phyloP scores from a whole-genome alignment of 495 filamentous ascomycete genomes.

The Massariosphaeria phaeospora region DNA sequence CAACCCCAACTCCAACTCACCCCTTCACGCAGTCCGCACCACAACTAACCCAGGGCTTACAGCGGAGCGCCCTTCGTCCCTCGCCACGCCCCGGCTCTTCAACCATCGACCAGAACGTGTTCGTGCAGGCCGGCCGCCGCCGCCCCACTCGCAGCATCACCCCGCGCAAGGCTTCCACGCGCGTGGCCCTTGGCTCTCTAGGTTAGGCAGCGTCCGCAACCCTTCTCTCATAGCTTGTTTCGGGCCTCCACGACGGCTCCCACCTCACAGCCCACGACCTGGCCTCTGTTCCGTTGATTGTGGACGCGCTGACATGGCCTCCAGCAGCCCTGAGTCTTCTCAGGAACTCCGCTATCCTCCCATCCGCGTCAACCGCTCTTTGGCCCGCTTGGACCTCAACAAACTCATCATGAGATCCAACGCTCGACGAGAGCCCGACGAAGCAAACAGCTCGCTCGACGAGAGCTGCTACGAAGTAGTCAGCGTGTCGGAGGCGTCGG shows the following conservation, averaged over 20 bases:
- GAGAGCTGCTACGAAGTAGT: constrained; percentile 36
- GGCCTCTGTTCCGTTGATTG: not conserved
- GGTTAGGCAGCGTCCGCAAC: constrained; percentile 14
- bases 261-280: not conserved
- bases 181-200: not conserved
- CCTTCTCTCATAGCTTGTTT: not conserved
- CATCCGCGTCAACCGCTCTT: constrained; percentile 17
- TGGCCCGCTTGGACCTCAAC: constrained; percentile 23
- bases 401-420: constrained; percentile 31
- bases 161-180: constrained; percentile 11
- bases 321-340: constrained; percentile 17
- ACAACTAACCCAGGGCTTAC: too few species aligned
- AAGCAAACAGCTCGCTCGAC: constrained; percentile 21
- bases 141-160: constrained; percentile 8
- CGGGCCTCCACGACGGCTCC: too few species aligned
- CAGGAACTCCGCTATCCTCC: constrained; percentile 19
- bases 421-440: constrained; percentile 14
- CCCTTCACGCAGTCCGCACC: too few species aligned
- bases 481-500: constrained; percentile 17
- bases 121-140: not conserved
- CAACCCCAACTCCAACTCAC: too few species aligned
- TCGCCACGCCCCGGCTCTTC: not conserved
- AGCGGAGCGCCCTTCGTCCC: not conserved
- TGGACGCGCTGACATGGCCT: constrained; percentile 25
- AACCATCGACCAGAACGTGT: not conserved